Base-by-base conservation (phyloP, 2,329 filamentous ascomycete species). In the Hymenoscyphus linearis region DNA sequence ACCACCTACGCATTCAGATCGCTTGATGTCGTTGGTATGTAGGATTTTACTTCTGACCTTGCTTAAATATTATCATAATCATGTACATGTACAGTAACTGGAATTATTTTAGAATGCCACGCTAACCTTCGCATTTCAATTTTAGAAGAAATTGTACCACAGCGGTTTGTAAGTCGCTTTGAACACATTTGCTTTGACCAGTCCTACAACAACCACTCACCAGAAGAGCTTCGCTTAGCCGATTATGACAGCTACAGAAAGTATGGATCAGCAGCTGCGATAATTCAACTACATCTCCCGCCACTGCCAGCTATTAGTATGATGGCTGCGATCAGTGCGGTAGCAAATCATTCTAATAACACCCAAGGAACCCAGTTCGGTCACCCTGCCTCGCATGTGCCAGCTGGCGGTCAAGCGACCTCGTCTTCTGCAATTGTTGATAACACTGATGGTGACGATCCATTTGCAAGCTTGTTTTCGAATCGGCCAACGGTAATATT, bases 161-260 rank as follows among this genome's bases (percentile, higher is more conserved):
- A 36, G 31, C 31, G n/a, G 18, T 13, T 22, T n/a, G 35, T 22
- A 3, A 44, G 47, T 25, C 27, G 12, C 13, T 57, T 52, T 52
- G 10, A 22, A 22, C 59, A 60, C 31, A 60, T 60, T 25, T 55
- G 54, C 34, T 31, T 22, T 26, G 40, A 52, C 55, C 4, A 22
- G 14, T 2, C 35, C 34, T 59, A 58, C 25, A n/a, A 27, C 12
- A 18, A 52, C 12, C 52, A 35, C 22, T 62, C 61, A 14, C 53
- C 40, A 12, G 61, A 62, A 44, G 61, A 60, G 44, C 54, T 60
- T 31, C 57, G 58, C n/a, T 22, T 62, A 18, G 26, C 47, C 12
- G 57, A 62, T 34, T 61, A 58, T 26, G 6, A 9, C 7, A 9
- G 16, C 18, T 13, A 16, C 16, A 52, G 55, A 31, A 57, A 47